Percentiles rank a stretch among this genome's conserved stretches.
Conservation (phyloP, 306 rosid genomes). For the Sophora flavescens region DNA sequence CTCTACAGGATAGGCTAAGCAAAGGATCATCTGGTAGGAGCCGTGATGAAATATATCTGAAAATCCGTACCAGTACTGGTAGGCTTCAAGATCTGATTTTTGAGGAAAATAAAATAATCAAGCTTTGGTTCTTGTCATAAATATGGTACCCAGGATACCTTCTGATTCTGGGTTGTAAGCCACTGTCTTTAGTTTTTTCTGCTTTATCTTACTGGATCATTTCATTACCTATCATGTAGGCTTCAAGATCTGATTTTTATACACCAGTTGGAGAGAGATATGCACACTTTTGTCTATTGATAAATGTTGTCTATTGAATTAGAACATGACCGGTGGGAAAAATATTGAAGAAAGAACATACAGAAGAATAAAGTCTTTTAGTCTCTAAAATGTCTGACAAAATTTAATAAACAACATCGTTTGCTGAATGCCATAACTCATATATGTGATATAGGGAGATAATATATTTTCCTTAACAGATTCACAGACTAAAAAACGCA, state of each 20-base stretch:
- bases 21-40: slow-evolving; percentile 79
- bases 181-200: background rate
- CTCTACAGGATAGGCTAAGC: slow-evolving; percentile 91
- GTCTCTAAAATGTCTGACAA: background rate
- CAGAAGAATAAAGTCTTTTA: background rate
- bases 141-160: background rate
- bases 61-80: slow-evolving; percentile 91
- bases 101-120: slow-evolving; percentile 5
- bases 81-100: no score
- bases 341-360: background rate
- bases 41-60: slow-evolving; percentile 88
- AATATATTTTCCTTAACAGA: background rate
- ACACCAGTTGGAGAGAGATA: background rate
- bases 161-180: background rate
- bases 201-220: background rate
- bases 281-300: background rate
- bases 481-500: background rate
- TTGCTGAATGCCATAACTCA: background rate
- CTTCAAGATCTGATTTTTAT: background rate
- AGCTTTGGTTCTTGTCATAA: background rate
- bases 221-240: background rate
- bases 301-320: background rate
- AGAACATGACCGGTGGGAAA: background rate
- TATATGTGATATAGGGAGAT: background rate
- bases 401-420: background rate